phyloP scores from a whole-genome alignment of 495 filamentous ascomycete genomes.

The Xylaria longipes region DNA sequence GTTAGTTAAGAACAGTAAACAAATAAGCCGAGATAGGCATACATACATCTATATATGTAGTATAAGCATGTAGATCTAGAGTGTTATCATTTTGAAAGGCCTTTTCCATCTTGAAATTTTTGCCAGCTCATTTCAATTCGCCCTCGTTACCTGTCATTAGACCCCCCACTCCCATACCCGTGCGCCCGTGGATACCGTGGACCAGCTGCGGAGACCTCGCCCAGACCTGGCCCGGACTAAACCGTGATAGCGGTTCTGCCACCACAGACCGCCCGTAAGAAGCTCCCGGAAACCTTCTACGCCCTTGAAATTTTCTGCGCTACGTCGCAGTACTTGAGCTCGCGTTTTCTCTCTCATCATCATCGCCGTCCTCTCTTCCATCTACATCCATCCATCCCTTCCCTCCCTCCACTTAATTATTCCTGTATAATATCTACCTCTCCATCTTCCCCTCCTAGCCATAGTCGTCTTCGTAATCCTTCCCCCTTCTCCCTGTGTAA shows the following conservation, averaged over 20 bases:
- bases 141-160: too few species aligned
- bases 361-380: constrained; percentile 37
- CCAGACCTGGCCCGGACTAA: not conserved
- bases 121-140: not conserved
- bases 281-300: constrained; percentile 43
- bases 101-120: not conserved
- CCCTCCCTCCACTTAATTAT: constrained; percentile 35
- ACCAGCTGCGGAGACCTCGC: constrained; percentile 9
- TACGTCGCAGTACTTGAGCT: constrained; percentile 26
- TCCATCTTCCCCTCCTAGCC: not conserved
- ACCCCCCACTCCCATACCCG: not conserved
- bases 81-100: too few species aligned
- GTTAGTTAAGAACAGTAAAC: too few species aligned
- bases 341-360: constrained; percentile 27
- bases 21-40: too few species aligned
- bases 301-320: constrained; percentile 34
- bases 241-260: constrained; percentile 30
- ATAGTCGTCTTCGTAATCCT: constrained; percentile 33
- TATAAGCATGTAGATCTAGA: too few species aligned
- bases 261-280: constrained; percentile 40
- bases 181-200: not conserved
- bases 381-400: constrained; percentile 35
- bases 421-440: constrained; percentile 5
- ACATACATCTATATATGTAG: too few species aligned
- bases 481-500: constrained; percentile 24